A percentile compares a stretch with the other conserved stretches of the same genome.
phyloP scores from a whole-genome alignment of 257 asterid species.

The Ballota nigra region DNA sequence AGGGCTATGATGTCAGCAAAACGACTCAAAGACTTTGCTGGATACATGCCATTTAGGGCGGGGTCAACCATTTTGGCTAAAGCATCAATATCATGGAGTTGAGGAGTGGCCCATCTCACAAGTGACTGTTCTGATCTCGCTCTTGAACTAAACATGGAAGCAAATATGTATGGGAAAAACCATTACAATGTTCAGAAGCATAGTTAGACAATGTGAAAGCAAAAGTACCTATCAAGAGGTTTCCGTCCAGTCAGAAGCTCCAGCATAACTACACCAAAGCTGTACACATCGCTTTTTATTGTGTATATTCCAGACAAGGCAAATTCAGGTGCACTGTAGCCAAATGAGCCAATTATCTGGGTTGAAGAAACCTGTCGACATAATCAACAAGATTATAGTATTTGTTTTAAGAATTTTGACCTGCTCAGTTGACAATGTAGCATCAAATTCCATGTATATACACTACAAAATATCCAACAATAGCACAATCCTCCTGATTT shows the following conservation, averaged over 20 bases:
- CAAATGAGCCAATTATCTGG: constrained; percentile 82
- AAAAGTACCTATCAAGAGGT: constrained; percentile 87
- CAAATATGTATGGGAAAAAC: not conserved
- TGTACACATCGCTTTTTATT: constrained; percentile 90
- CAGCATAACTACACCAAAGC: constrained; percentile 96
- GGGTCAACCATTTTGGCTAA: constrained; percentile 97
- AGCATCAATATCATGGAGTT: constrained; percentile 97
- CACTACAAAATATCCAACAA: not conserved
- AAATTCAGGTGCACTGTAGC: constrained; percentile 98
- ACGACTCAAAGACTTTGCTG: constrained; percentile 96
- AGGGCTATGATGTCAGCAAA: constrained; percentile 92
- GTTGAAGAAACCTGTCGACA: constrained; percentile 68
- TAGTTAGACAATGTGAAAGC: constrained; percentile 1
- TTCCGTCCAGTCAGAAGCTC: constrained; percentile 97
- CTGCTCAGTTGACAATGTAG: not conserved
- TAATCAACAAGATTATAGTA: constrained; percentile 12
- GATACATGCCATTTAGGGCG: constrained; percentile 86
- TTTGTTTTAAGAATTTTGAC: not conserved
- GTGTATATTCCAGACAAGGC: constrained; percentile 94
- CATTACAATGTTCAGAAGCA: not conserved
- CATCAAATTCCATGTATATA: not conserved
- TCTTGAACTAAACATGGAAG: constrained; percentile 59
- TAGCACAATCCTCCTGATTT: not conserved
- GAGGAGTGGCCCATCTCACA: constrained; percentile 99
- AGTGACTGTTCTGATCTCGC: constrained; percentile 90